Base-by-base conservation (phyloP, 2,329 filamentous ascomycete species). In the Zymoseptoria brevis region DNA sequence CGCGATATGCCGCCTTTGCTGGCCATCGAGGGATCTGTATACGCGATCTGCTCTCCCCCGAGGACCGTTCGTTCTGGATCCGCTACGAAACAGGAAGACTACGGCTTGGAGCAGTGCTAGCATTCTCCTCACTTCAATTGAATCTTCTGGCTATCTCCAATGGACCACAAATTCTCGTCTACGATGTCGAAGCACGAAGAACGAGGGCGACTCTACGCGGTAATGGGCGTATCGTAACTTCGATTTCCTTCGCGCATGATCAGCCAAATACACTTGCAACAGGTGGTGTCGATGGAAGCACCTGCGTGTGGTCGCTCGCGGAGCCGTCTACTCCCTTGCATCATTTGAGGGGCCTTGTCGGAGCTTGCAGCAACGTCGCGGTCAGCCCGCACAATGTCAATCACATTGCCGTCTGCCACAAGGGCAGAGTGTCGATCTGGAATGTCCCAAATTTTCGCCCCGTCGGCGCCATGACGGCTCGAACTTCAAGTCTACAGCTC, bases 301-400 rank as follows among this genome's bases (percentile, higher is more conserved):
- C 67, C 26, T 64, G 61, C 24, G 56, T 66, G 4, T 68, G 65
- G 65, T 61, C 64, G n/a, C 53, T 68, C 24, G 55, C 56, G 19
- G 52, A 64, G 8, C 50, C 64, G 7, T 59, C 61, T 19, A 57
- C 54, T 21, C 65, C 66, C 4, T 26, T 63, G 13, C 54, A 64
- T 53, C 61, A 64, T 19, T 53, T 65, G n/a, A 62, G 60, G 8
- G 57, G 56, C 8, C 58, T 57, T 35, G 54, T 60, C 41, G 61
- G 63, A 51, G 60, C 64, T 11, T 66, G 62, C 55, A 59, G 26
- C n/a, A 57, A 60, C 22, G 55, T 65, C 13, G 59, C 60, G 19
- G 57, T 65, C 50, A 58, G 58, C 16, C 56, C 59, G 8, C 29
- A 58, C 21, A 55, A 60, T 26, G 29, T 55, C 13, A 54, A 59